Evolutionary conservation across 257 asterid genomes (phyloP).

Genomic region (Solanum pinnatisectum): DNA sequence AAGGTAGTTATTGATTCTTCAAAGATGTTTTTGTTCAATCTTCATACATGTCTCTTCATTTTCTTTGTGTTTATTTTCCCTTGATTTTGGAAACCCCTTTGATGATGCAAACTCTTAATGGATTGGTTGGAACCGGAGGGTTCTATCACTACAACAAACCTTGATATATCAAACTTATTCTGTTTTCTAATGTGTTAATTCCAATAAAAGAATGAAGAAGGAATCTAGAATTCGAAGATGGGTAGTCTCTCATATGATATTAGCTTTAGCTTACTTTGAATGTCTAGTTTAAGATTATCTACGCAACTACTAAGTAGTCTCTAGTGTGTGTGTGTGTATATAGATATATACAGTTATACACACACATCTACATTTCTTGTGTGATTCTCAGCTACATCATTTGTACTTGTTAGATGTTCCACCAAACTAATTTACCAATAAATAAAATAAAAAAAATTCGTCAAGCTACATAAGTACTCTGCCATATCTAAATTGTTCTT

Average conservation of each 20-base stretch:
- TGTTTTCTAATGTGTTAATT: neutral
- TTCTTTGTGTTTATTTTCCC: neutral
- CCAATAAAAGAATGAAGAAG: neutral
- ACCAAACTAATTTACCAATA: neutral
- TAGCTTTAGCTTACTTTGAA: neutral
- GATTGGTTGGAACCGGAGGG: neutral
- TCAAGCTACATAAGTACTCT: neutral
- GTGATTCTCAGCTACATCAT: neutral
- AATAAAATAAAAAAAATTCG: neutral
- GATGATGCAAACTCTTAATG: neutral
- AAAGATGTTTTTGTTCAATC: neutral
- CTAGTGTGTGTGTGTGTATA: neutral
- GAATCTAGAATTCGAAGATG: neutral
- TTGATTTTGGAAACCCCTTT: neutral
- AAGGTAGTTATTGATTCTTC: neutral
- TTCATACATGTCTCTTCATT: neutral
- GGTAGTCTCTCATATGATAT: neutral
- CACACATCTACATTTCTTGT: neutral
- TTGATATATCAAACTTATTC: neutral
- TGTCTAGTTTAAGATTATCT: neutral
- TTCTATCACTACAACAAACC: neutral
- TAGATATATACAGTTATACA: no score
- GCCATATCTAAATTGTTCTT: neutral
- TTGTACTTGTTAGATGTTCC: neutral
- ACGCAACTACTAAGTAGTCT: neutral